Percentiles rank a stretch among this genome's conserved stretches.
Conservation (phyloP, 139 green algal species). For the Chlorella ohadii region DNA sequence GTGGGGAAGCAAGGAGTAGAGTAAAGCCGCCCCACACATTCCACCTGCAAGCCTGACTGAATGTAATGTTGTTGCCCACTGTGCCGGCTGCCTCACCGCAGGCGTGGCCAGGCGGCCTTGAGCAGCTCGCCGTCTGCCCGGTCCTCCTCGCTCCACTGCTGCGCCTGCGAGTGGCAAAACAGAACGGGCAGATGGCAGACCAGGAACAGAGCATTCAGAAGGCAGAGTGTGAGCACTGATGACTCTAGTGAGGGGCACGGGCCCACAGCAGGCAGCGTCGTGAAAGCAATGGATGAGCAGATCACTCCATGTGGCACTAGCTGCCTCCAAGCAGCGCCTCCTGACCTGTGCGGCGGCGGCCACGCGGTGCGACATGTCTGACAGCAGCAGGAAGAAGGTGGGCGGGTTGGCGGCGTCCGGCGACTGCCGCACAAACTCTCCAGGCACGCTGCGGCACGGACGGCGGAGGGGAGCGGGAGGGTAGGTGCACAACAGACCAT, state of each 20-base stretch:
- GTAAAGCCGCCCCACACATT: too few species aligned
- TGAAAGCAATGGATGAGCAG: too few species aligned
- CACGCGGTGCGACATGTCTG: constrained; percentile 60
- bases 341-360: constrained; percentile 19
- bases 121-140: constrained; percentile 41
- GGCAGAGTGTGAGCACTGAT: too few species aligned
- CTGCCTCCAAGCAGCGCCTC: background rate
- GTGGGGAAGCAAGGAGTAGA: too few species aligned
- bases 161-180: background rate
- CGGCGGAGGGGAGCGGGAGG: background rate
- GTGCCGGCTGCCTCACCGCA: constrained; percentile 50
- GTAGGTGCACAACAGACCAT: too few species aligned
- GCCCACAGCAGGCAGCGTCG: too few species aligned
- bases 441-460: constrained; percentile 69
- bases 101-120: constrained; percentile 72
- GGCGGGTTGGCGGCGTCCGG: constrained; percentile 90
- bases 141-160: constrained; percentile 1
- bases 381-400: constrained; percentile 88
- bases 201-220: too few species aligned
- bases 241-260: too few species aligned
- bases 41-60: too few species aligned
- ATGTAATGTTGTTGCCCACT: too few species aligned
- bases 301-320: too few species aligned
- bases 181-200: too few species aligned
- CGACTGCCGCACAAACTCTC: constrained; percentile 91